Base-by-base conservation (phyloP, 495 filamentous ascomycete species). In the Aspergillus haitiensis region DNA sequence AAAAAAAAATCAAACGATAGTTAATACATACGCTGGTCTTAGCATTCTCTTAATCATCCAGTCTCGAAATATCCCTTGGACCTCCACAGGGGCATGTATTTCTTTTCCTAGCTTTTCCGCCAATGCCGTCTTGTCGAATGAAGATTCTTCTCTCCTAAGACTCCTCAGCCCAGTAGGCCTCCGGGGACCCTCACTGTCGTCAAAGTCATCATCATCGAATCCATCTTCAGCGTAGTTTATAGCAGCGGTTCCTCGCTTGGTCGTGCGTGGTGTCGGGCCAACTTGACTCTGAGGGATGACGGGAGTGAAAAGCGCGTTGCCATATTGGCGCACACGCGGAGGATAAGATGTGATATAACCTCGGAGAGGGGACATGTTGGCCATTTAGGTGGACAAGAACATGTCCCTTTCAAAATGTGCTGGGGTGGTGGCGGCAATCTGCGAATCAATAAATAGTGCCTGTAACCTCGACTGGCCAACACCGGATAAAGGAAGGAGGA, bases 171-270 rank as follows among this genome's bases (percentile, higher is more conserved):
- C 94, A 7, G 91, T 97, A 52, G 88, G 91, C 48, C 90, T 85
- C 56, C 91, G 84, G 44, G 87, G 86, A 35, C 79, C 84, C 67
- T 92, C 90, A 45, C 85, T 90, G 46, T 96, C 93, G 39, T 97
- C 92, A 60, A 97, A 93, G 64, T 97, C 92, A 52, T 94, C 88
- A 72, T 98, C 92, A 55, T 97, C 94, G 65, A 83, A 96, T 15
- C 90, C 93, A 67, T 97, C 92, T 71, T 99, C 94, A 33, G 94
- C 93, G 67, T 99, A 99, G 72, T 97, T 98, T 68, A 97, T 93
- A 46, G 92, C 90, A 40, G 90, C 91, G 3, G 94, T 98, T 39
- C 94, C 95, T 70, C 94, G 89, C 76, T 99, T 99, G 16, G 94
- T 98, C 16, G 92, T 97, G 67, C 93, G 85, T 59, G 90, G 81